A percentile compares a stretch with the other conserved stretches of the same genome.
These are phyloP conservation scores for Cornus florida DNA, from an alignment of 148 eudicot species.

Conservation along the genomic window DNA sequence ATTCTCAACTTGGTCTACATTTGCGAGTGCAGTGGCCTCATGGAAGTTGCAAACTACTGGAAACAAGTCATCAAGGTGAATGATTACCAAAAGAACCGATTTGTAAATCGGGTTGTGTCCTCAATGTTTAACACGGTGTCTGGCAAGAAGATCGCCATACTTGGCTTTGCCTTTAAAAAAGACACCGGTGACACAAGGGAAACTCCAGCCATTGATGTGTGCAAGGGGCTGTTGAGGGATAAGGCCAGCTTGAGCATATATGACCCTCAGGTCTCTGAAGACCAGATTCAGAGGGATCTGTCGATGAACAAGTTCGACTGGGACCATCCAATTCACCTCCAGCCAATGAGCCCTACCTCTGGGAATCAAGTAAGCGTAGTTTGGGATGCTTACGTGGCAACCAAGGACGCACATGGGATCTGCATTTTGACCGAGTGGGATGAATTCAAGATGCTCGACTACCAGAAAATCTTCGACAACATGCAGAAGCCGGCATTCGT, in stretches of 20 bases:
- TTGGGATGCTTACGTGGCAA: constrained; percentile 49
- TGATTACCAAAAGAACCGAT: constrained; percentile 60
- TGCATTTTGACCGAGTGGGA: constrained; percentile 68
- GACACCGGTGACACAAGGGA: constrained; percentile 68
- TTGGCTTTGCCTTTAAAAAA: constrained; percentile 63
- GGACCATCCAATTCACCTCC: constrained; percentile 60
- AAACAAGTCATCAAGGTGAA: constrained; percentile 66
- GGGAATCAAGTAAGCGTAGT: constrained; percentile 31
- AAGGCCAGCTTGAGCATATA: constrained; percentile 54
- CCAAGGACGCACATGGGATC: constrained; percentile 56
- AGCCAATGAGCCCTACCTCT: constrained; percentile 36
- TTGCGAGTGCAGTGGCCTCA: constrained; percentile 60
- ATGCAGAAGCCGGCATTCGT: constrained; percentile 68
- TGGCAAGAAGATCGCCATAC: constrained; percentile 50
- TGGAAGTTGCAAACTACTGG: constrained; percentile 63
- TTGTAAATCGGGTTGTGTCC: constrained; percentile 62
- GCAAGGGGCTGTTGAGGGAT: constrained; percentile 50
- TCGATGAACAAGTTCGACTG: constrained; percentile 56
- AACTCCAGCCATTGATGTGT: constrained; percentile 65
- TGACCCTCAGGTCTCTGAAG: constrained; percentile 58
- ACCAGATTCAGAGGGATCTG: constrained; percentile 52
- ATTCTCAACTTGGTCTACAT: constrained; percentile 65
- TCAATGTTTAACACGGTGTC: constrained; percentile 70
- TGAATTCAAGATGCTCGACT: constrained; percentile 55
- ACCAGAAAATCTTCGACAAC: constrained; percentile 39